phyloP scores from a whole-genome alignment of 2,329 filamentous ascomycete species.

The Xylaria polymorpha region DNA sequence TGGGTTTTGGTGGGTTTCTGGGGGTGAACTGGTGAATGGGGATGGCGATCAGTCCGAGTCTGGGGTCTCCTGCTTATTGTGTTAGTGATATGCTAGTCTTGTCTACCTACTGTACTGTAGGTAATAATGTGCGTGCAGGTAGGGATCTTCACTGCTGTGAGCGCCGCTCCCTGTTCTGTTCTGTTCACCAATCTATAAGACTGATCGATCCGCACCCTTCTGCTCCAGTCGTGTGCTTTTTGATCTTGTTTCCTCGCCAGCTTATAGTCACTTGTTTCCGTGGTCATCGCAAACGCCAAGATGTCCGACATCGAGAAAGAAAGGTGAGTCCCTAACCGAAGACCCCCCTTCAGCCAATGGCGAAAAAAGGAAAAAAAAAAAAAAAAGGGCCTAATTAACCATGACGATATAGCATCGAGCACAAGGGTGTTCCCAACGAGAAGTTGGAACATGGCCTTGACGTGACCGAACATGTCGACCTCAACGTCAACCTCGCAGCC shows the following conservation, averaged over 20 bases:
- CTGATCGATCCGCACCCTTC: constrained; percentile 11
- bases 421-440: constrained; percentile 39
- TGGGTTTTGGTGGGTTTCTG: constrained; percentile 27
- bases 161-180: constrained; percentile 1
- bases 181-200: constrained; percentile 29
- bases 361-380: neutral
- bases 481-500: constrained; percentile 57
- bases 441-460: constrained; percentile 46
- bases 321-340: constrained; percentile 24
- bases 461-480: constrained; percentile 51
- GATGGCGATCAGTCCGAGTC: constrained; percentile 31
- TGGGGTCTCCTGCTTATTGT: constrained; percentile 29
- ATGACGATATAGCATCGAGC: constrained; percentile 27
- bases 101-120: too few species aligned
- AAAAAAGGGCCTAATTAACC: constrained; percentile 2
- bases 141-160: constrained; percentile 22
- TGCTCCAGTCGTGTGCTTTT: neutral
- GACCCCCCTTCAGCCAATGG: neutral
- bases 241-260: constrained; percentile 19
- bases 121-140: constrained; percentile 1
- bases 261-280: constrained; percentile 17
- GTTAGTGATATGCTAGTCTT: constrained; percentile 13
- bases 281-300: constrained; percentile 25
- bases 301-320: constrained; percentile 35
- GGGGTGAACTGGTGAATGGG: constrained; percentile 15